Evolutionary conservation across 768 basidiomycete species (phyloP).

Genomic region (Phylloporus arenicola): DNA sequence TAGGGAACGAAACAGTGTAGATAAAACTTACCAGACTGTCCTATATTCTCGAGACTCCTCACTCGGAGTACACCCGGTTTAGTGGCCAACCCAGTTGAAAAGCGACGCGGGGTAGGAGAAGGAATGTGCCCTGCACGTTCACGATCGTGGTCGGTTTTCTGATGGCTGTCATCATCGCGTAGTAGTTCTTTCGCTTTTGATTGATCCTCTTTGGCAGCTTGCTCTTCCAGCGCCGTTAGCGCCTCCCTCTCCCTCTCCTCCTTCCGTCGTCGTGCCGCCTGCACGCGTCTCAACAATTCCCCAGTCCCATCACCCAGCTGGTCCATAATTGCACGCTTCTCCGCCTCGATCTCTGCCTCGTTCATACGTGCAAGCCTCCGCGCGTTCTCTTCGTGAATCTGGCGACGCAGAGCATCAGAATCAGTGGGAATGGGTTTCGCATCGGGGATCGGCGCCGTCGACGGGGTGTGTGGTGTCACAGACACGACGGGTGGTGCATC

Average conservation of each 20-base stretch:
- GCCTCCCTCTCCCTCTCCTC: neutral
- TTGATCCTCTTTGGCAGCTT: neutral
- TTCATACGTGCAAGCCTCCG: conserved; percentile 61
- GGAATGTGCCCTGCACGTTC: neutral
- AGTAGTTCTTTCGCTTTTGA: neutral
- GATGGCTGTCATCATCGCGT: neutral
- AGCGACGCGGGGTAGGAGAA: conserved; percentile 10
- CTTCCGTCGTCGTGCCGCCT: conserved; percentile 17
- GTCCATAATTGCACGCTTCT: conserved; percentile 60
- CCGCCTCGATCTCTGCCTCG: conserved; percentile 61
- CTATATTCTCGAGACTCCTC: conserved; percentile 28
- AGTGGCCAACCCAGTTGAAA: conserved; percentile 8
- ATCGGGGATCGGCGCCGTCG: conserved; percentile 8
- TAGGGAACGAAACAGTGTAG: neutral
- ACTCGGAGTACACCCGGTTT: conserved; percentile 25
- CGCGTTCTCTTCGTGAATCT: conserved; percentile 65
- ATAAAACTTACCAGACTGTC: conserved; percentile 13
- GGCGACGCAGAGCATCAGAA: conserved; percentile 41
- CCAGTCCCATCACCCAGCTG: conserved; percentile 64
- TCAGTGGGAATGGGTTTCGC: conserved; percentile 18
- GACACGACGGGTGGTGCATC: conserved; percentile 30
- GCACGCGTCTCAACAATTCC: conserved; percentile 47
- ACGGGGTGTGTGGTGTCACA: conserved; percentile 4
- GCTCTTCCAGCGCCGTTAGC: neutral
- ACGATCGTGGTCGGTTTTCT: neutral